phyloP scores from a whole-genome alignment of 179 eudicot genomes.

The Silene noctiflora region DNA sequence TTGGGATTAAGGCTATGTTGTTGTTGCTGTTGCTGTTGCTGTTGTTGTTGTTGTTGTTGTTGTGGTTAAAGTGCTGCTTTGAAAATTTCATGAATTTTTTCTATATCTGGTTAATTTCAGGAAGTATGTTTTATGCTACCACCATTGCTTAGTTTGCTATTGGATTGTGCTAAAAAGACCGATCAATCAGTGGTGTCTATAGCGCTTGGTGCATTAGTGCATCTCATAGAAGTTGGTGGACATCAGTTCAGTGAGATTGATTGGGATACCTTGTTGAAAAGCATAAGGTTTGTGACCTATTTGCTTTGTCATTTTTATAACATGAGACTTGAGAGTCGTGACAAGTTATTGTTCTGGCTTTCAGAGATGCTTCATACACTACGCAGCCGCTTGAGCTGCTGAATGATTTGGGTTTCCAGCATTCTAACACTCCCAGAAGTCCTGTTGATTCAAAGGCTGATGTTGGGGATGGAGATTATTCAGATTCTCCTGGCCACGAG shows the following conservation, averaged over 20 bases:
- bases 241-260: conserved; percentile 89
- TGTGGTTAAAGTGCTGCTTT: neutral
- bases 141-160: conserved; percentile 76
- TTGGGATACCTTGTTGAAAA: conserved; percentile 92
- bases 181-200: conserved; percentile 95
- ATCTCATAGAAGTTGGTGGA: conserved; percentile 97
- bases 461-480: conserved; percentile 27
- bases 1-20: too few species aligned
- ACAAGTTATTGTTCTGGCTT: conserved; percentile 22
- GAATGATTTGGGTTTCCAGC: conserved; percentile 67
- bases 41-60: neutral
- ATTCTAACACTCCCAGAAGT: conserved; percentile 38
- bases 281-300: conserved; percentile 64
- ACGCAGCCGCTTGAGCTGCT: conserved; percentile 97
- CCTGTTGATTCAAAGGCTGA: conserved; percentile 43
- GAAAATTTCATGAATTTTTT: neutral
- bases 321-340: neutral
- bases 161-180: conserved; percentile 93
- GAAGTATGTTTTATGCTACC: conserved; percentile 98
- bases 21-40: neutral
- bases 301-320: neutral
- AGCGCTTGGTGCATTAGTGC: conserved; percentile 92
- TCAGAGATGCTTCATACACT: conserved; percentile 89
- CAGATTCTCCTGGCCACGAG: conserved; percentile 31
- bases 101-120: conserved; percentile 34